A percentile compares a stretch with the other conserved stretches of the same genome.
phyloP scores from a whole-genome alignment of 192 early-diverging fungal species.

The Gonapodya sp. region DNA sequence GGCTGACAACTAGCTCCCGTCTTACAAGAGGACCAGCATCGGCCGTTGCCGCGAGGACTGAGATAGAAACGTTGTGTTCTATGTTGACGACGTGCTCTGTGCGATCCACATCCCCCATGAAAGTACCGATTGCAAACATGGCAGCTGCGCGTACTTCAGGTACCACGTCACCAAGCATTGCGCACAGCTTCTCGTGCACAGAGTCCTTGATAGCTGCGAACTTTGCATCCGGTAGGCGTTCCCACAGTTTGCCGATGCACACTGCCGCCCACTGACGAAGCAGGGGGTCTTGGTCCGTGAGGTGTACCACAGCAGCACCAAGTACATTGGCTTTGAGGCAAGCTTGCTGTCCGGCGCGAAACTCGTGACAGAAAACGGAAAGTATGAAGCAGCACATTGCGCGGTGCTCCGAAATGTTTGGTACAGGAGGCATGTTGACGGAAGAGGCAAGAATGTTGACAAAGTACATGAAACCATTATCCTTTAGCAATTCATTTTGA shows the following conservation, averaged over 20 bases:
- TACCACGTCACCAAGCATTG: constrained; percentile 52
- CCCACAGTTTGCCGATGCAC: constrained; percentile 78
- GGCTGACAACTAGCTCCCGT: constrained; percentile 67
- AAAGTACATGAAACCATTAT: constrained; percentile 88
- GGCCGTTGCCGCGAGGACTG: constrained; percentile 47
- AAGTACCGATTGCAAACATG: constrained; percentile 67
- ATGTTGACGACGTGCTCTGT: constrained; percentile 61
- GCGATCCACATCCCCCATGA: constrained; percentile 60
- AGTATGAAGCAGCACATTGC: constrained; percentile 95
- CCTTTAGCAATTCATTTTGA: constrained; percentile 83
- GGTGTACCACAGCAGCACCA: constrained; percentile 50
- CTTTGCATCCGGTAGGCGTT: constrained; percentile 62
- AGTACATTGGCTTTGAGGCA: constrained; percentile 65
- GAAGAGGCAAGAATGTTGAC: constrained; percentile 74
- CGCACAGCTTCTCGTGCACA: constrained; percentile 50
- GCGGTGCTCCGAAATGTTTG: constrained; percentile 75
- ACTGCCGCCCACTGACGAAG: constrained; percentile 84
- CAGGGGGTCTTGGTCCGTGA: constrained; percentile 61
- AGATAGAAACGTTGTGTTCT: constrained; percentile 63
- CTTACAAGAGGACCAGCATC: constrained; percentile 88
- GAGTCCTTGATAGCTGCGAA: constrained; percentile 43
- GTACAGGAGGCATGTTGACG: constrained; percentile 47
- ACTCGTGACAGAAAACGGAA: constrained; percentile 82
- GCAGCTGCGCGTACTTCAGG: constrained; percentile 77
- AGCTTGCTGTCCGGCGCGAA: constrained; percentile 70